Base-by-base conservation (phyloP, 2,329 filamentous ascomycete species). In the Aspergillus bombycis region DNA sequence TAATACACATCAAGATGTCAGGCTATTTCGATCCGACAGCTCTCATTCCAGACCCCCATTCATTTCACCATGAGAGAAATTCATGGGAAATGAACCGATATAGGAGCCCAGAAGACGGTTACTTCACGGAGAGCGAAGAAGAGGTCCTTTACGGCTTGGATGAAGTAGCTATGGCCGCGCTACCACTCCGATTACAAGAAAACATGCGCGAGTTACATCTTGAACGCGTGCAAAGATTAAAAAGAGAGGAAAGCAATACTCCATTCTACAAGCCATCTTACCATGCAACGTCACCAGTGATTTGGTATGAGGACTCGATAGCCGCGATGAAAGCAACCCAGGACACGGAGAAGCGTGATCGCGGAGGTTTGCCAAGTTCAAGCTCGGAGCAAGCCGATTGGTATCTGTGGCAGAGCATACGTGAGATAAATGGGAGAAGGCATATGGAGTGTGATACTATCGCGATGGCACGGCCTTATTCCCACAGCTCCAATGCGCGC, bases 81-180 rank as follows among this genome's bases (percentile, higher is more conserved):
- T 30, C 52, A 43, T 30, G 41, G 28, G 30, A 46, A 21, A 48
- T 12, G 32, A n/a, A 21, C 21, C 32, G n/a, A 23, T 38, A 38
- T 11, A 26, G 19, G n/a, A 12, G 14, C n/a, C 38, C 43, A 14
- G 36, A 59, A 16, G 62, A 66, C 28, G 30, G 34, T 26, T 61
- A 57, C 52, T 62, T 57, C 38, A 67, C 63, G 41, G 62, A 65
- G 21, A 65, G 71, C 41, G 74, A 73, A 64, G 70, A 72, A 57
- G 73, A 76, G 56, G 72, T 75, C 4, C 54, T 74, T 28, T 71
- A 66, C 53, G 63, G 69, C 4, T 67, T 75, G 3, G 71, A 76
- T 57, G 67, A 69, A 63, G 57, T 57, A n/a, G 71, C 73, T 21
- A 63, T 75, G 55, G 62, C 67, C 16, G 53, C 66, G 32, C 69